A percentile compares a stretch with the other conserved stretches of the same genome.
Evolutionary conservation across 1,139 yeast species (phyloP).

Genomic region (Pichia inconspicua): DNA sequence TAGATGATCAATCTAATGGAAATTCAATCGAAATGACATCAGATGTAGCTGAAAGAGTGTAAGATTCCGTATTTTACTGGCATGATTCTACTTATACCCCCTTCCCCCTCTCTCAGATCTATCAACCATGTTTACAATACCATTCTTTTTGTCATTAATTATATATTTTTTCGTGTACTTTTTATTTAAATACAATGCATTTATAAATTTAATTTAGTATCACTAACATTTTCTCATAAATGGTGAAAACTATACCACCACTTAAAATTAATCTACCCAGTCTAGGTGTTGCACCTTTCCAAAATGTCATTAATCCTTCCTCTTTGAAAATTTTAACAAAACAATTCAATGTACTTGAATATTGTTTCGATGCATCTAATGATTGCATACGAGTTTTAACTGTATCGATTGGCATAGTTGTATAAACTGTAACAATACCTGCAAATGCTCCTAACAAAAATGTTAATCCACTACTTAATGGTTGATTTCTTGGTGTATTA

Average conservation of each 20-base stretch:
- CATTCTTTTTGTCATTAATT: background rate
- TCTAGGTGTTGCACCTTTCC: constrained; percentile 98
- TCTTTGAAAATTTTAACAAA: constrained; percentile 71
- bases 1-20: constrained; percentile 1
- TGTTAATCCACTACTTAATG: constrained; percentile 71
- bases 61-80: background rate
- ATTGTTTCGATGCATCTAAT: constrained; percentile 64
- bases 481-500: constrained; percentile 58
- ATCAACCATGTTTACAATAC: background rate
- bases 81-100: background rate
- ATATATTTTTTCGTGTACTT: background rate
- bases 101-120: background rate
- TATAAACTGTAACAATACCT: constrained; percentile 86
- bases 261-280: constrained; percentile 84
- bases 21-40: background rate
- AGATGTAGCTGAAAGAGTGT: constrained; percentile 1
- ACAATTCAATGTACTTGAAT: constrained; percentile 73
- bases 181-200: no score
- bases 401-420: constrained; percentile 97
- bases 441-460: constrained; percentile 90
- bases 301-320: constrained; percentile 87
- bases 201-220: constrained; percentile 16
- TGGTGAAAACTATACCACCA: constrained; percentile 94
- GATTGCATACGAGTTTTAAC: constrained; percentile 98
- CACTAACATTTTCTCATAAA: constrained; percentile 78